These are phyloP conservation scores for Chaetomium sp. DNA, from an alignment of 2,329 filamentous ascomycete species.

Conservation along the genomic window DNA sequence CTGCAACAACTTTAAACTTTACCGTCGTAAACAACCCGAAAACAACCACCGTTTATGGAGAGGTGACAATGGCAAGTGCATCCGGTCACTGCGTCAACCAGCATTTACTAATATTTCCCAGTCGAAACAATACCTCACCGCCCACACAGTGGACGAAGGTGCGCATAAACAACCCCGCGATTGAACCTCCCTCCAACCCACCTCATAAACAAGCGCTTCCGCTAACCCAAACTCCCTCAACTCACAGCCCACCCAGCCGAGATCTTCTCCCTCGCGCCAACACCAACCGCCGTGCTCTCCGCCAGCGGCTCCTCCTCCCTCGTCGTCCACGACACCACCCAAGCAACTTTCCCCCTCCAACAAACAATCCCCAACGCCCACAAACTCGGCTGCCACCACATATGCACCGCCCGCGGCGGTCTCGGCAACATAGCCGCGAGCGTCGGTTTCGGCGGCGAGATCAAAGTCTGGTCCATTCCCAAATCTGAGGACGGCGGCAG, in stretches of 20 bases:
- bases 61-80: constrained; percentile 34
- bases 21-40: constrained; percentile 13
- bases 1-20: neutral
- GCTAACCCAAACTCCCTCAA: neutral
- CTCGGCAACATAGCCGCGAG: constrained; percentile 70
- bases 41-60: constrained; percentile 27
- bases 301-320: constrained; percentile 79
- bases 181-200: neutral
- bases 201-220: neutral
- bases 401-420: constrained; percentile 55
- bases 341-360: constrained; percentile 65
- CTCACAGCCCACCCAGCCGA: constrained; percentile 69
- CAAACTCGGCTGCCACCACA: constrained; percentile 84
- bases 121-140: constrained; percentile 98
- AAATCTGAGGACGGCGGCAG: constrained; percentile 21
- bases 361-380: constrained; percentile 79
- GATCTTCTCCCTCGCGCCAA: constrained; percentile 77
- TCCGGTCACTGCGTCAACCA: too few species aligned
- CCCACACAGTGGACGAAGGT: constrained; percentile 86
- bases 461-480: constrained; percentile 68
- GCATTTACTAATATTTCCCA: constrained; percentile 34
- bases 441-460: constrained; percentile 81
- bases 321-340: constrained; percentile 68
- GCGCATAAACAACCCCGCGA: constrained; percentile 28
- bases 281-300: constrained; percentile 67